A percentile compares a stretch with the other conserved stretches of the same genome.
These are phyloP conservation scores for Cyberlindnera euphorbiiphila DNA, from an alignment of 805 yeast genomes.

Conservation along the genomic window DNA sequence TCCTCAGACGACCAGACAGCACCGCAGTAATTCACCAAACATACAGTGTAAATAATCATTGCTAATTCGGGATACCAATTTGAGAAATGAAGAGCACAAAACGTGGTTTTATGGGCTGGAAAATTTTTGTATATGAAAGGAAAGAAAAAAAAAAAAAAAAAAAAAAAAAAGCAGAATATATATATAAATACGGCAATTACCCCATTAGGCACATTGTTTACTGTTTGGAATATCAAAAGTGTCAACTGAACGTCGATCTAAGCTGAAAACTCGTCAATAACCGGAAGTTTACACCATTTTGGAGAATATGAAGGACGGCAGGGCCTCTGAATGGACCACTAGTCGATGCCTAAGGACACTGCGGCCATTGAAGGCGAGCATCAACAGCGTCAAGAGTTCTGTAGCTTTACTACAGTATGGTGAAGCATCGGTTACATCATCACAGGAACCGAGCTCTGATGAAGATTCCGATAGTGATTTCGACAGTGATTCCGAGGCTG, in stretches of 20 bases:
- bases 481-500: no score
- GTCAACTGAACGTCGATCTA: conserved; percentile 3
- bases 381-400: conserved; percentile 8
- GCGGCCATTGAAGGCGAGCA: conserved; percentile 17
- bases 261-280: no score
- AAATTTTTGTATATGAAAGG: conserved; percentile 11
- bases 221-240: no score
- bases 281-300: no score
- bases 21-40: background rate
- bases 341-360: conserved; percentile 12
- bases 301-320: background rate
- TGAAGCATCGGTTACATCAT: no score
- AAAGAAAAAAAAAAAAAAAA: conserved; percentile 9
- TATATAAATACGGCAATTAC: no score
- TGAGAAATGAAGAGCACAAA: no score
- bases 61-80: conserved; percentile 3
- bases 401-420: no score
- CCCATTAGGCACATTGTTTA: no score
- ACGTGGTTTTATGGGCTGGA: background rate
- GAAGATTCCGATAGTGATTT: no score
- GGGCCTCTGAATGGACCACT: conserved; percentile 8
- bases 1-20: background rate
- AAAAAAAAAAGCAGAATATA: no score
- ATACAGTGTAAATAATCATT: conserved; percentile 16
- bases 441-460: conserved; percentile 1